Base-by-base conservation (phyloP, 2,329 filamentous ascomycete genomes). In the Huntiella moniliformis region DNA sequence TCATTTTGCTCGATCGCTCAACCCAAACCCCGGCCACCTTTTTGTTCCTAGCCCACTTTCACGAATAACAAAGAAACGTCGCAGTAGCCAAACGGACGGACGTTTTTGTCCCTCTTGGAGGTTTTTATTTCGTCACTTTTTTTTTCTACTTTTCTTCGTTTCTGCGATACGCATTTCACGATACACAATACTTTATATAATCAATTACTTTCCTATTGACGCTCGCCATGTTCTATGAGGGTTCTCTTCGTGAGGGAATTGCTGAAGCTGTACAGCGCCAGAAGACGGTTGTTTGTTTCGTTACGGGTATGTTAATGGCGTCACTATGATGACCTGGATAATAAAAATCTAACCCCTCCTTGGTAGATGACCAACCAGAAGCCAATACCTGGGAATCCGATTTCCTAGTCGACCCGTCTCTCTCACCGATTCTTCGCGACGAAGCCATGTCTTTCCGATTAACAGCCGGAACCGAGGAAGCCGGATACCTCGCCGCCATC, bases 241-340 rank as follows among this genome's bases (percentile, higher is more conserved):
- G 86, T 13, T 77, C 75, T 50, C 63, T 95, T 15, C 82, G 92
- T 55, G 79, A 80, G 55, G 87, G 84, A 49, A 92, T 95, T 54
- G 69, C 73, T 31, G 67, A 73, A 15, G 85, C 87, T 10, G 69
- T 95, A 5, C 71, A 74, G 50, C 68, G 87, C 58, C 67, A 74
- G 49, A 92, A 88, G 61, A 69, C 81, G 13, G 82, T 95, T 1
- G 72, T 82, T 28, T 93, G 85, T 63, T 92, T 95, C 60, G 79
- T 94, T 31, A 74, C 77, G 56, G 79, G 83, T 85, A 60, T 53
- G 66, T 53, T 51, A 47, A 11, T 31, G 33, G 12, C 39, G 8
- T 33, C n/a, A 18, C 16, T 8, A 28, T 28, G 2, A 6, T 28
- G 7, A 1, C 10, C 10, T 28, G 6, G 10, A 28, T 28, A 13